Evolutionary conservation across 129 eudicot species (phyloP).

Genomic region (Kitagawia praeruptora): DNA sequence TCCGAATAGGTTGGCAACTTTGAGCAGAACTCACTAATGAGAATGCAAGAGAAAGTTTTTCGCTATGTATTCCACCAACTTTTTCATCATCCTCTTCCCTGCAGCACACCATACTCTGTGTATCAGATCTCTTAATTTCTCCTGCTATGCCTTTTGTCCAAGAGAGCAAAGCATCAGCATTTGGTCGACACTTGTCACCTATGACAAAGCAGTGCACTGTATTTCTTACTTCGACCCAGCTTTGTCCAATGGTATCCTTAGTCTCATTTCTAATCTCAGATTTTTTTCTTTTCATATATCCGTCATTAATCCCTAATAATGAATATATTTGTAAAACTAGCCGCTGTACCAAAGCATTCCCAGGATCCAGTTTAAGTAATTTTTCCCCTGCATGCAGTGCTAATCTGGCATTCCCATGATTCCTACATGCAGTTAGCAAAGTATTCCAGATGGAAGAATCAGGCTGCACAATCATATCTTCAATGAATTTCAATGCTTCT

Average conservation of each 20-base stretch:
- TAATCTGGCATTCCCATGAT: conserved; percentile 30
- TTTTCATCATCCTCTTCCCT: conserved; percentile 46
- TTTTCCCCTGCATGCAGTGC: conserved; percentile 39
- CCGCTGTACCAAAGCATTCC: conserved; percentile 11
- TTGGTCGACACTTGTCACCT: conserved; percentile 23
- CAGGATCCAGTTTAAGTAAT: conserved; percentile 45
- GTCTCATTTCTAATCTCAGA: conserved; percentile 13
- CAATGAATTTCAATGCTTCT: conserved; percentile 35
- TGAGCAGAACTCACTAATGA: conserved; percentile 23
- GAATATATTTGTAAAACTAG: conserved; percentile 27
- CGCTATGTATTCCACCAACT: conserved; percentile 41
- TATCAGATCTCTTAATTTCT: conserved; percentile 10
- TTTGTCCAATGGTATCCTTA: conserved; percentile 17
- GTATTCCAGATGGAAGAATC: conserved; percentile 38
- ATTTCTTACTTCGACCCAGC: conserved; percentile 43
- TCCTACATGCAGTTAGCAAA: conserved; percentile 39
- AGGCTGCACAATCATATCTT: conserved; percentile 31
- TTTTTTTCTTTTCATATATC: conserved; percentile 12
- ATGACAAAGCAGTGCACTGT: conserved; percentile 31
- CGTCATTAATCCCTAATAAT: conserved; percentile 21
- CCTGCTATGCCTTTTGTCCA: conserved; percentile 27
- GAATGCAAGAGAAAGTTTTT: conserved; percentile 49
- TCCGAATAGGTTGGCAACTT: conserved; percentile 21
- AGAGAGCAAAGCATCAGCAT: conserved; percentile 16
- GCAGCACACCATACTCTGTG: conserved; percentile 11